phyloP scores from a whole-genome alignment of 495 filamentous ascomycete species.

The Jackrogersella multiformis region DNA sequence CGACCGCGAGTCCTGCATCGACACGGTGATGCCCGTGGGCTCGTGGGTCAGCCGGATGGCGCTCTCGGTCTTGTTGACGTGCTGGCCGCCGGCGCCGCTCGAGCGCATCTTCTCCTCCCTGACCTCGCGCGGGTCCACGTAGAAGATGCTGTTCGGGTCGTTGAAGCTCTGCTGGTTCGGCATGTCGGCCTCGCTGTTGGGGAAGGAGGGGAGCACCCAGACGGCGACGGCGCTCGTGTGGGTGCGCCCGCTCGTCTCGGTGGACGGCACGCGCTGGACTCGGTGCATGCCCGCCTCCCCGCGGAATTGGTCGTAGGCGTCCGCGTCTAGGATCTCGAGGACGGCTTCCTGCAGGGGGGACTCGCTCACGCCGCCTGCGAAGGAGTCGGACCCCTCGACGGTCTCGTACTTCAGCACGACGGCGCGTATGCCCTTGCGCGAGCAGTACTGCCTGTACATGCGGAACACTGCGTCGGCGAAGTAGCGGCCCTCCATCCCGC shows the following conservation, averaged over 20 bases:
- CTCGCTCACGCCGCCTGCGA: conserved; percentile 64
- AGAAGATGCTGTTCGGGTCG: conserved; percentile 89
- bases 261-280: conserved; percentile 90
- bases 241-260: conserved; percentile 87
- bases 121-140: conserved; percentile 87
- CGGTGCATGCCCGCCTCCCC: conserved; percentile 94
- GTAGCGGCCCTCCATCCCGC: conserved; percentile 87
- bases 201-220: conserved; percentile 87
- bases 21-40: conserved; percentile 84
- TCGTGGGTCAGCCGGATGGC: conserved; percentile 93
- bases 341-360: conserved; percentile 81
- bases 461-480: conserved; percentile 87
- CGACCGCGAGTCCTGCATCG: conserved; percentile 92
- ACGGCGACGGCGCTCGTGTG: conserved; percentile 94
- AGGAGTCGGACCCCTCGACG: conserved; percentile 65
- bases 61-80: conserved; percentile 98
- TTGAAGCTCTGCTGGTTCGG: conserved; percentile 70
- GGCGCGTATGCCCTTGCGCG: conserved; percentile 58
- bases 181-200: conserved; percentile 61
- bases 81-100: conserved; percentile 91
- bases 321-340: conserved; percentile 79
- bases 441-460: conserved; percentile 89
- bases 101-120: conserved; percentile 90
- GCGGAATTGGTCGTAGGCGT: conserved; percentile 81
- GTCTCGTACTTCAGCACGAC: conserved; percentile 62